phyloP scores from a whole-genome alignment of 2,329 filamentous ascomycete genomes.

The Elsinoe australis region DNA sequence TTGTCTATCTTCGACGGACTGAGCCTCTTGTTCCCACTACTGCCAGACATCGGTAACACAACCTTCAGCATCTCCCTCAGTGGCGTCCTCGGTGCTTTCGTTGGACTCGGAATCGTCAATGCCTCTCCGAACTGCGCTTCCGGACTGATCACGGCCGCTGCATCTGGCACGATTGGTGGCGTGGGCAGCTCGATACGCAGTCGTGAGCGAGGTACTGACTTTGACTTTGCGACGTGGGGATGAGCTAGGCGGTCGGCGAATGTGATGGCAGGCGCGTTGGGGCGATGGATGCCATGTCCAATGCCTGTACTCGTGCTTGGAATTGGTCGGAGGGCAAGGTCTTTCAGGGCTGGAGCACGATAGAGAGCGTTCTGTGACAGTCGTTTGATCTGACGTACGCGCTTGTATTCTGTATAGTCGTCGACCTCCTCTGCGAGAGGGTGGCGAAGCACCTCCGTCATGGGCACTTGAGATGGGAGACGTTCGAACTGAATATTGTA shows the following conservation, averaged over 20 bases:
- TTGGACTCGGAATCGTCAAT: slow-evolving; percentile 10
- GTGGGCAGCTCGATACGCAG: slow-evolving; percentile 5
- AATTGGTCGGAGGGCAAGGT: background rate
- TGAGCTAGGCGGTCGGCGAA: background rate
- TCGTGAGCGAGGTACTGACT: background rate
- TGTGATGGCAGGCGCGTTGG: slow-evolving; percentile 5
- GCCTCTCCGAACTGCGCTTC: background rate
- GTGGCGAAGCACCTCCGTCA: slow-evolving; percentile 33
- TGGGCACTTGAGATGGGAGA: slow-evolving; percentile 24
- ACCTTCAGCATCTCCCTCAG: slow-evolving; percentile 3
- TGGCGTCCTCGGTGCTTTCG: background rate
- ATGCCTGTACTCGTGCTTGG: too few relatives aligned
- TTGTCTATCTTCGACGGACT: background rate
- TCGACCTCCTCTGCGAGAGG: slow-evolving; percentile 41
- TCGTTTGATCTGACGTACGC: slow-evolving; percentile 24
- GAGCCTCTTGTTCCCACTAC: background rate
- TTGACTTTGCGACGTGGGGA: background rate
- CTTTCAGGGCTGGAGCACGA: slow-evolving; percentile 3
- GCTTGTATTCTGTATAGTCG: slow-evolving; percentile 44
- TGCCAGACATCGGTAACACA: background rate
- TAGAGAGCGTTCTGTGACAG: slow-evolving; percentile 8
- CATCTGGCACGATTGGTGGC: background rate
- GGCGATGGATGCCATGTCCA: background rate
- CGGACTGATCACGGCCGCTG: background rate
- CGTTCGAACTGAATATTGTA: slow-evolving; percentile 38